phyloP scores from a whole-genome alignment of 257 asterid species.

The Capsicum rhomboideum region DNA sequence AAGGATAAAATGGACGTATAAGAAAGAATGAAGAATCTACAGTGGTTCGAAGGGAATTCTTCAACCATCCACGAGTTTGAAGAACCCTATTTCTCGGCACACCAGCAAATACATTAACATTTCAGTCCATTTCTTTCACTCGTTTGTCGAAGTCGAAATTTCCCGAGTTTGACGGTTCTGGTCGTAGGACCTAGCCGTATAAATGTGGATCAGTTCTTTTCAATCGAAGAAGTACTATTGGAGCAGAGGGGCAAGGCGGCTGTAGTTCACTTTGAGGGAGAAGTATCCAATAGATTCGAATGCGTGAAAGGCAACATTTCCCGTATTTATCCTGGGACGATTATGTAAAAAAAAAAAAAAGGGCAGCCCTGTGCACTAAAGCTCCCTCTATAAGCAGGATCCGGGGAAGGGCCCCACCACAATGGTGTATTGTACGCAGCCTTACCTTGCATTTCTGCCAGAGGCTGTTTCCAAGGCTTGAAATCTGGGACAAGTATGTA shows the following conservation, averaged over 20 bases:
- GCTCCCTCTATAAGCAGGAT: no score
- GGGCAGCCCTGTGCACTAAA: no score
- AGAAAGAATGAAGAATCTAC: neutral
- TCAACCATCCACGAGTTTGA: neutral
- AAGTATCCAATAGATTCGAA: neutral
- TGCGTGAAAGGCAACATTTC: neutral
- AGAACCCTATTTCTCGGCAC: neutral
- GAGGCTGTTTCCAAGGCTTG: no score
- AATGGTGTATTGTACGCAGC: no score
- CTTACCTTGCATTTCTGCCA: no score
- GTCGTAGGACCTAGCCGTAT: neutral
- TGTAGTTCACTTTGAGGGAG: neutral
- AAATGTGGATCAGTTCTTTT: neutral
- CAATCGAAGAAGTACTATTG: neutral
- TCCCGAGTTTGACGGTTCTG: neutral
- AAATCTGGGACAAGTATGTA: neutral
- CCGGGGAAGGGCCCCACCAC: no score
- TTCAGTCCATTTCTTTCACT: neutral
- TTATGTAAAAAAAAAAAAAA: no score
- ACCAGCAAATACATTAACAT: neutral
- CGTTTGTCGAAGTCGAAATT: neutral
- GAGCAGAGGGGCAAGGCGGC: neutral
- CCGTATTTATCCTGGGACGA: neutral
- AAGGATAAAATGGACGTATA: neutral
- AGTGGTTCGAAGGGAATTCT: neutral